Base-by-base conservation (phyloP, 2,329 filamentous ascomycete species). In the Scytalidium lignicola region DNA sequence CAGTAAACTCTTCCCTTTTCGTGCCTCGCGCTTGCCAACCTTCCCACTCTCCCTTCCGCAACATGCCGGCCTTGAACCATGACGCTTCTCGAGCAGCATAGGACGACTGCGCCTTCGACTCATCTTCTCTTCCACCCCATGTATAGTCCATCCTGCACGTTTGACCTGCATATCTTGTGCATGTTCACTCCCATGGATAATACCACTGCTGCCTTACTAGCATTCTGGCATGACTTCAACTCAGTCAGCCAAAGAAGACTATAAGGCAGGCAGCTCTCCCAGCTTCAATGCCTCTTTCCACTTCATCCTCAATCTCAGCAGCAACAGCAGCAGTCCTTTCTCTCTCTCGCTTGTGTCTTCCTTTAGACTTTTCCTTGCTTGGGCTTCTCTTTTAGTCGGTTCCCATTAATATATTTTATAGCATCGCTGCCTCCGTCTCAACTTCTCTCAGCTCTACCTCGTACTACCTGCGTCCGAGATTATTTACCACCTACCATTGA, bases 231-330 rank as follows among this genome's bases (percentile, higher is more conserved):
- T 45, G 49, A 51, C 47, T 55, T 51, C 32, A 37, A 17, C 23
- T 44, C 46, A 7, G 23, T 53, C 48, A 48, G 51, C 51, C 48
- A 45, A 46, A 49, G 50, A 52, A 52, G 46, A 51, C 41, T 61
- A 60, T 64, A 64, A 64, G 62, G 62, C 60, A 60, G 61, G 58
- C 60, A 57, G 53, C 49, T 55, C 55, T 55, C 55, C 55, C 37
- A 48, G 17, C 41, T 46, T 56, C 58, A 51, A 62, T 64, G 61
- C 62, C 58, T 63, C 61, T 58, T 57, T 56, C 32, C 53, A 55
- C 57, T 55, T 57, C 51, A 58, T 52, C 46, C 46, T 52, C 50
- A 5, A 9, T 13, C 7, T 18, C 41, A 6, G 4, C 19, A 15
- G 4, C 22, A 22, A 4, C 19, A 13, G 6, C 41, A 20, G 23